phyloP scores from a whole-genome alignment of 371 early-diverging fungal genomes.

The Mortierella sp. region DNA sequence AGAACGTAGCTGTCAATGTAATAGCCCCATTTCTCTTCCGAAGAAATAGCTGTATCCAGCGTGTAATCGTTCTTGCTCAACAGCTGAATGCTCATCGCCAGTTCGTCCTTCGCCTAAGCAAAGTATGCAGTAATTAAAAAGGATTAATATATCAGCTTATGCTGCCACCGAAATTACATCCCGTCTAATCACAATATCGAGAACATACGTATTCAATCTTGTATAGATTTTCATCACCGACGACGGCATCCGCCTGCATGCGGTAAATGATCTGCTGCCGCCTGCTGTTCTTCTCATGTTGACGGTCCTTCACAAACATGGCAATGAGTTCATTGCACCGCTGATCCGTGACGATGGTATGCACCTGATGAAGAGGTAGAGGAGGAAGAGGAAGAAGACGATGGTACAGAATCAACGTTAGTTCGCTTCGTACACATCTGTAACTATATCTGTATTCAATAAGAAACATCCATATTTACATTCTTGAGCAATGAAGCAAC shows the following conservation, averaged over 20 bases:
- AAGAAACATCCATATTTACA: constrained; percentile 55
- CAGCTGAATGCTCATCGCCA: constrained; percentile 84
- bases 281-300: constrained; percentile 68
- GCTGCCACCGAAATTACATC: constrained; percentile 12
- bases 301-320: constrained; percentile 65
- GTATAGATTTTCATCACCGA: constrained; percentile 88
- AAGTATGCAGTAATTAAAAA: background rate
- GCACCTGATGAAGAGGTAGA: constrained; percentile 49
- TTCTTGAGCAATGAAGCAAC: constrained; percentile 82
- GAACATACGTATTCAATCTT: constrained; percentile 87
- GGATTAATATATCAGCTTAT: too few species aligned
- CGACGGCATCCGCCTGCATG: constrained; percentile 81
- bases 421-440: too few species aligned
- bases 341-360: constrained; percentile 66
- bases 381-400: background rate
- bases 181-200: background rate
- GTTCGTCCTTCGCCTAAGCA: constrained; percentile 64
- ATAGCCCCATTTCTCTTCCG: constrained; percentile 92
- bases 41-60: constrained; percentile 75
- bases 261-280: constrained; percentile 85
- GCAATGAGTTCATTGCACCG: constrained; percentile 68
- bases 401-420: too few species aligned
- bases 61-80: constrained; percentile 89
- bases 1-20: constrained; percentile 94
- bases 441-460: too few species aligned